These are phyloP conservation scores for Crassisporium funariophilum DNA, from an alignment of 768 basidiomycete genomes.

Conservation along the genomic window DNA sequence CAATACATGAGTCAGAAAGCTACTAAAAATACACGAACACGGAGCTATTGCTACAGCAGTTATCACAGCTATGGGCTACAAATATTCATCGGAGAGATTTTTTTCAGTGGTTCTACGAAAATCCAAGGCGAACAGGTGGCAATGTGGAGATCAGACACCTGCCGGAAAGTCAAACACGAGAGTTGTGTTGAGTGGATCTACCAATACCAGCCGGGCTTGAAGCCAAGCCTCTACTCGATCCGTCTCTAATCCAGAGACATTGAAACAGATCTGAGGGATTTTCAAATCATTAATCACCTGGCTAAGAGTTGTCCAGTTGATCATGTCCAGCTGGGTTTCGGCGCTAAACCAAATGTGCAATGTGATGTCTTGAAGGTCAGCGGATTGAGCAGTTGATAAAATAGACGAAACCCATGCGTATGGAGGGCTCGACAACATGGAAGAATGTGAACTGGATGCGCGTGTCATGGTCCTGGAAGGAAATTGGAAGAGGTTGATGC, in stretches of 20 bases:
- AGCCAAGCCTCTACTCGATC: constrained; percentile 30
- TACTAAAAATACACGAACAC: too few species aligned
- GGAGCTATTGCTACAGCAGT: too few species aligned
- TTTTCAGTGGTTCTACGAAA: too few species aligned
- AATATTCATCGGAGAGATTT: too few species aligned
- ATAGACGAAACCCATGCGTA: constrained; percentile 31
- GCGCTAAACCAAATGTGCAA: constrained; percentile 36
- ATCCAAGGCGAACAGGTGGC: too few species aligned
- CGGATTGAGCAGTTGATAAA: constrained; percentile 26
- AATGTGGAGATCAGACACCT: constrained; percentile 2
- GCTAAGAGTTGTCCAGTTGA: constrained; percentile 34
- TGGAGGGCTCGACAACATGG: constrained; percentile 16
- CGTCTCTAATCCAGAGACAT: constrained; percentile 33
- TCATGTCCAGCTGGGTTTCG: constrained; percentile 32
- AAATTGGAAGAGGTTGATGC: constrained; percentile 37
- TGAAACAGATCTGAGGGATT: constrained; percentile 23
- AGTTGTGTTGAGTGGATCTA: constrained; percentile 1
- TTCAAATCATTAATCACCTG: constrained; percentile 14
- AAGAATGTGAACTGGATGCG: constrained; percentile 7
- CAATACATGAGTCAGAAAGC: too few species aligned
- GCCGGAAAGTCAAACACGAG: constrained; percentile 13
- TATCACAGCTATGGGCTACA: too few species aligned
- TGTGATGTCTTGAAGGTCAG: constrained; percentile 19
- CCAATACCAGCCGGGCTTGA: constrained; percentile 18
- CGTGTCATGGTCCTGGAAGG: constrained; percentile 15